Evolutionary conservation across 345 rosid genomes (phyloP), one percentile per base, ranked within the genome.

Genomic region (Excoecaria agallocha): DNA sequence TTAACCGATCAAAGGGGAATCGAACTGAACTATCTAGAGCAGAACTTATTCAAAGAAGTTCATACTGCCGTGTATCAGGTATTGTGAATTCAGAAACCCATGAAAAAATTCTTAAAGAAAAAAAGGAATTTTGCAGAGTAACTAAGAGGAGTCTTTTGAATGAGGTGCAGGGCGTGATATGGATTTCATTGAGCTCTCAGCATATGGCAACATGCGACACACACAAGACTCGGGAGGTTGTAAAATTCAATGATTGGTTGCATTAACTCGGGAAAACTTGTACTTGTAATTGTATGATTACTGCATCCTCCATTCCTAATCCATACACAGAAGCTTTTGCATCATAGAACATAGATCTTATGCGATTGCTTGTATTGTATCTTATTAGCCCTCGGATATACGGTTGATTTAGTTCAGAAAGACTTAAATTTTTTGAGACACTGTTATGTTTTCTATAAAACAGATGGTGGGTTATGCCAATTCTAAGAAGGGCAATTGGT

Each of bases 51-150:
- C 86, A 85, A 72, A 92, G 78, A 82, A 94, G 98, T 82, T 88
- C 97, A 54, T 91, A 92, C 70, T 94, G 99, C 76, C 94, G 93
- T 48, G 93, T 94, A 73, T 83, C 94, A 78, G 97, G 98, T 94
- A 83, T 43, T 78, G 69, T 43, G 45, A 69, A 12, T n/a, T 24
- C 35, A 57, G 57, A 1, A 46, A 62, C 35, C 19, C 12, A n/a
- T 12, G 55, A 13, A 56, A 41, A 20, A 6, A 3, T 15, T 19
- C 17, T 49, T 9, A 46, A 63, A 37, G 57, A 72, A 63, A 37
- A 57, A 72, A 45, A 74, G 66, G 10, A 76, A 46, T 74, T 43
- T 25, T 17, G 51, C 48, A 12, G 8, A 51, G 30, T 67, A 46
- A 25, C 66, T 76, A 64, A 82, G 39, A 39, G 17, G 70, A 55